Evolutionary conservation across 495 filamentous ascomycete genomes (phyloP), one percentile per base, ranked within the genome.

Genomic region (Xylaria telfairii): DNA sequence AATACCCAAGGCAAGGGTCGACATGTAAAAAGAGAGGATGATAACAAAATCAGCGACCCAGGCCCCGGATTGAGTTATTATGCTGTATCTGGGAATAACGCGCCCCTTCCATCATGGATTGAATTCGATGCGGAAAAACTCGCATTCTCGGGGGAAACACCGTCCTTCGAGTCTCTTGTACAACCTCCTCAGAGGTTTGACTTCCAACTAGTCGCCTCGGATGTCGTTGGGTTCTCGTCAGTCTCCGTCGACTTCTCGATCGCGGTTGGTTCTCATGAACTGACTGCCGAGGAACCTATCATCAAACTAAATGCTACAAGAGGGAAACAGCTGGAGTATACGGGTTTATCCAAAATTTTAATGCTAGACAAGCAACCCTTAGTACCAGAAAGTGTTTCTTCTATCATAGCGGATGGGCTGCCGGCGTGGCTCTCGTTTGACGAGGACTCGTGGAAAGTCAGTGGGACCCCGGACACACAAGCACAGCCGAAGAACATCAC

Each of bases 41-140:
- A 69, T 30, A 32, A 47, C 32, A 47, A 1, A 0, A 42, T 54
- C 6, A 70, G 68, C 73, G 26, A 76, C 60, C 13, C 32, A 19
- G 21, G 71, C 42, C 61, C 63, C 46, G 28, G 65, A 12, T 62
- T 87, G 30, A 83, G 71, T 44, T 97, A 94, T 78, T 96, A 97
- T 75, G 92, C 93, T 28, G 89, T 91, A 13, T 91, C 92, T 46
- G 80, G 77, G 3, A 90, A 94, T 70, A 92, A 95, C 74, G 90
- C 91, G 8, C 94, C 95, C 39, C 81, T 97, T 47, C 95, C 95
- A 42, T 92, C 94, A 5, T 97, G 94, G 95, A 87, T 97, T 49
- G 82, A 79, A 13, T 97, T 98, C 74, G 89, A 97, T 75, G 73
- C 86, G 2, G 70, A 75, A 2, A 81, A 72, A 8, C 84, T 97